phyloP scores from a whole-genome alignment of 176 grass and related monocot genomes.

The Thinopyrum elongatum region DNA sequence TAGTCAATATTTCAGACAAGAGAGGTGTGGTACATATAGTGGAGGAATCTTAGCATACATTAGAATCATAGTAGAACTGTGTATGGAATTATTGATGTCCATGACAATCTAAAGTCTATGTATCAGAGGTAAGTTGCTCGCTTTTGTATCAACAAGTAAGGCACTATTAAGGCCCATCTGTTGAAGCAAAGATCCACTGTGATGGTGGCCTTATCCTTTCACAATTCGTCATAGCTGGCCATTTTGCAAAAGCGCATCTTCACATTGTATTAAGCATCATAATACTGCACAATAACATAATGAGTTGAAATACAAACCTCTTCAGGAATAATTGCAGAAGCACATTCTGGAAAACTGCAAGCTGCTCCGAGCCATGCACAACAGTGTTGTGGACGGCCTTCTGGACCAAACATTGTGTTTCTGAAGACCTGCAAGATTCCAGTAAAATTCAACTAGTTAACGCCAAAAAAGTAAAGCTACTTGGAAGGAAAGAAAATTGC shows the following conservation, averaged over 20 bases:
- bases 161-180: neutral
- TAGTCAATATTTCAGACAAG: constrained; percentile 12
- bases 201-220: constrained; percentile 10
- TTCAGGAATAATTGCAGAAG: constrained; percentile 87
- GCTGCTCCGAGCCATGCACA: constrained; percentile 98
- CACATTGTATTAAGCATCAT: constrained; percentile 2
- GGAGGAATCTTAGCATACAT: neutral
- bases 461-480: constrained; percentile 2
- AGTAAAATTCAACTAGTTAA: constrained; percentile 34
- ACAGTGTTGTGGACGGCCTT: constrained; percentile 94
- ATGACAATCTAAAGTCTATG: constrained; percentile 1
- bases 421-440: constrained; percentile 74
- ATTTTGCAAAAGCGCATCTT: constrained; percentile 21
- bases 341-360: constrained; percentile 98
- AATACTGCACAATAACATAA: neutral
- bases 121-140: neutral
- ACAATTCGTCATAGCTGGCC: neutral
- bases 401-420: constrained; percentile 99
- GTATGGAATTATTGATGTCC: constrained; percentile 16
- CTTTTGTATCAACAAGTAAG: constrained; percentile 9
- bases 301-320: constrained; percentile 59
- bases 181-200: constrained; percentile 9
- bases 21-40: neutral
- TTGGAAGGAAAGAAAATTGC: constrained; percentile 11
- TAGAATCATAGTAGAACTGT: neutral